phyloP scores from a whole-genome alignment of 306 rosid genomes.

The Inga laurina region DNA sequence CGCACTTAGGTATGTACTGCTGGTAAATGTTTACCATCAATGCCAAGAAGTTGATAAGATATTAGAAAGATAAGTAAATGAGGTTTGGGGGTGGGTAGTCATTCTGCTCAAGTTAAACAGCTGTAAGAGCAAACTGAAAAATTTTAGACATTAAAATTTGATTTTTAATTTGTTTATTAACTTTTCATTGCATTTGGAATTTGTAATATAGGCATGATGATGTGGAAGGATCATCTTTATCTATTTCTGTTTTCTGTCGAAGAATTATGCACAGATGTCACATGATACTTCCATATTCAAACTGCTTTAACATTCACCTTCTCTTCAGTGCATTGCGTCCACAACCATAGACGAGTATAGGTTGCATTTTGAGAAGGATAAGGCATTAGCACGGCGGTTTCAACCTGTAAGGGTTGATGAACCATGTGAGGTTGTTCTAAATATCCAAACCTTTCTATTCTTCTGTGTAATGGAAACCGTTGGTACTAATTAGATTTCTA shows the following conservation, averaged over 20 bases:
- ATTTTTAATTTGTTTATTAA: not conserved
- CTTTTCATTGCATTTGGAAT: not conserved
- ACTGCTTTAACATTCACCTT: slow-evolving; percentile 26
- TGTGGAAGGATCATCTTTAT: slow-evolving; percentile 6
- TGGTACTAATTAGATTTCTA: slow-evolving; percentile 21
- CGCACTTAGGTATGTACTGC: too few relatives aligned
- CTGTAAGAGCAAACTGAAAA: slow-evolving; percentile 6
- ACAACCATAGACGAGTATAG: slow-evolving; percentile 86
- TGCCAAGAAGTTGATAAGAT: slow-evolving; percentile 31
- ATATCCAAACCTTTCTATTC: slow-evolving; percentile 26
- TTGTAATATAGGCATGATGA: slow-evolving; percentile 8
- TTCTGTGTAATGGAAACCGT: not conserved
- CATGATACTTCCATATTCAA: not conserved
- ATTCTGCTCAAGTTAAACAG: slow-evolving; percentile 13
- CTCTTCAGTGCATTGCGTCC: slow-evolving; percentile 85
- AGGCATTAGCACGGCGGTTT: slow-evolving; percentile 85
- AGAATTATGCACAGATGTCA: too few relatives aligned
- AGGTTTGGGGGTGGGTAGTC: not conserved
- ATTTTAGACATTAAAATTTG: slow-evolving; percentile 3
- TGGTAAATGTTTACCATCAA: slow-evolving; percentile 20
- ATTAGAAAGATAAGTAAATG: not conserved
- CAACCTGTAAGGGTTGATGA: slow-evolving; percentile 88
- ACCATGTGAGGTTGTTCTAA: slow-evolving; percentile 74
- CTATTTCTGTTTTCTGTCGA: not conserved
- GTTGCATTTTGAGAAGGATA: slow-evolving; percentile 81